Conservation (phyloP, 441 rosid genomes). For the Pelargonium australe region DNA sequence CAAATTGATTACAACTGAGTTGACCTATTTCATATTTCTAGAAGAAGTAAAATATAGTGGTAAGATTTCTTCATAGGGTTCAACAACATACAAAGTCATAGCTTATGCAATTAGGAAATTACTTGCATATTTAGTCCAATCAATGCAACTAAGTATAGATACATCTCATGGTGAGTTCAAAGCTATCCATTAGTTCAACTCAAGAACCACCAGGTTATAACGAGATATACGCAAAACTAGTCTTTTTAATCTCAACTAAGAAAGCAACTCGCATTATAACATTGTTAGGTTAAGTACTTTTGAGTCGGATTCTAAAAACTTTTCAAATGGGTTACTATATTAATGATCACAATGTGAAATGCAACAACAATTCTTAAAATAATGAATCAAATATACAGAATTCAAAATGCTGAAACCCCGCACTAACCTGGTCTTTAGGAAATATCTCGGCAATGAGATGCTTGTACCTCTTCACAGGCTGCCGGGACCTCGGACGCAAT, state of each 20-base stretch:
- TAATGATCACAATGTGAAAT: not conserved
- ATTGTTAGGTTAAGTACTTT: not conserved
- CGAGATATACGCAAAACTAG: not conserved
- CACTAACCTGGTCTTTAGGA: slow-evolving; percentile 69
- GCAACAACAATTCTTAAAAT: too few relatives aligned
- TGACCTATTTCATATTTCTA: not conserved
- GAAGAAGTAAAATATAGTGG: not conserved
- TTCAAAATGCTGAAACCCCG: not conserved
- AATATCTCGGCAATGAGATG: slow-evolving; percentile 83
- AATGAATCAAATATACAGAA: not conserved
- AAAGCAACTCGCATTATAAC: not conserved
- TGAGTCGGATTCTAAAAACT: not conserved
- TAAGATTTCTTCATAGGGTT: not conserved
- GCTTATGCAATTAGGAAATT: not conserved
- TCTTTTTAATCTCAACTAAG: not conserved
- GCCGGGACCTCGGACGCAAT: slow-evolving; percentile 86
- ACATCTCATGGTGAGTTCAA: too few relatives aligned
- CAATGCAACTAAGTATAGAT: not conserved
- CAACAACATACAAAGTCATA: not conserved
- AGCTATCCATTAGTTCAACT: not conserved
- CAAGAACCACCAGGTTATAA: not conserved
- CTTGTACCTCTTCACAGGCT: slow-evolving; percentile 97
- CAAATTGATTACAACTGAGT: not conserved
- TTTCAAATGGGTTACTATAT: not conserved
- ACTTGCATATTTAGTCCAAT: not conserved